Evolutionary conservation across 2,329 filamentous ascomycete species (phyloP), one percentile per base, ranked within the genome.

Genomic region (Magnaporthiopsis poae): DNA sequence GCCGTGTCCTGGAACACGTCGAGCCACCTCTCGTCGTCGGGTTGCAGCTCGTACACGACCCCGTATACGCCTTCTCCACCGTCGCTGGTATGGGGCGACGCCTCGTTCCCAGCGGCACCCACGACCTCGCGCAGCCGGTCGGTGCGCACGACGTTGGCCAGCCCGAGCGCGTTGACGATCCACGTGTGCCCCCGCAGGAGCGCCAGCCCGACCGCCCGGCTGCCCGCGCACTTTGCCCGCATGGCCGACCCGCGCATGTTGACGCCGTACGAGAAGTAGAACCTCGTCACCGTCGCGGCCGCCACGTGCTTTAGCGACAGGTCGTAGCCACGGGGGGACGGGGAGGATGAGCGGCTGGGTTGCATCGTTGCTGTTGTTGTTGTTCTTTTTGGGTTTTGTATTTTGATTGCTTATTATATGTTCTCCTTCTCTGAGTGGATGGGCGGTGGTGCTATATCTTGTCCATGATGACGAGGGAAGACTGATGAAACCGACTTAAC

Each of bases 1-100:
- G 86, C 85, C 0, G 90, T 87, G 62, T 86, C 87, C 75, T 90
- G 88, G 69, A 80, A 84, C 0, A 65, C 65, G 71, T 88, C 86
- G 0, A 88, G 78, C 0, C 66, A 67, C 4, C 67, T 71, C 73
- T 87, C 84, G 70, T 88, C 85, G 0, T 71, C 63, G 0, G 75
- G 71, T 11, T 79, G 73, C 0, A 88, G 75, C 9, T 76, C 75
- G 72, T 87, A 88, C 27, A 87, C 75, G 3, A 87, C 74, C 7
- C 85, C 85, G 73, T 83, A 86, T 39, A 86, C 81, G 65, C 31
- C 31, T 31, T 31, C 31, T 7, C 18, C 33, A 31, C 2, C 18
- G n/a, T 21, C 61, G 31, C 9, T 62, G 31, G 5, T 31, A 7
- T 7, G 31, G 31, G 31, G 31, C 31, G 31, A 31, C 61, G 31